These are phyloP conservation scores for Achlya hypogyna DNA, from an alignment of 352 stramenopile species.

Conservation along the genomic window DNA sequence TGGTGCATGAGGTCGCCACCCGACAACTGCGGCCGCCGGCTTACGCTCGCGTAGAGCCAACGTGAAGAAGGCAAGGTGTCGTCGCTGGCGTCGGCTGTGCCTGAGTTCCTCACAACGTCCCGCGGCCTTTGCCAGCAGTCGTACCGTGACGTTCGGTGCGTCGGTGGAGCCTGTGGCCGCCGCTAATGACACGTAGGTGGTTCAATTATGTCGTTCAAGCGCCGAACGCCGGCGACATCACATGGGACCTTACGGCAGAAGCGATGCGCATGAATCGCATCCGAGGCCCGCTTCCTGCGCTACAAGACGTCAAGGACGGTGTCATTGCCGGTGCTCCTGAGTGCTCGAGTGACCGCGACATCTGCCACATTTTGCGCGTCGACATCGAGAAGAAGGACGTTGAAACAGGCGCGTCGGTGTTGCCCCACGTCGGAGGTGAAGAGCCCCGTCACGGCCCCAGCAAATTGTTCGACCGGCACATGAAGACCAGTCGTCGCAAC, in stretches of 20 bases:
- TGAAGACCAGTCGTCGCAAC: conserved; percentile 14
- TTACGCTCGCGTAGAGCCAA: neutral
- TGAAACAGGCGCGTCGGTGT: neutral
- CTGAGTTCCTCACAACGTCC: neutral
- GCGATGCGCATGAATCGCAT: conserved; percentile 5
- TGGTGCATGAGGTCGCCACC: conserved; percentile 3
- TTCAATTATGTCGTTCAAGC: conserved; percentile 15
- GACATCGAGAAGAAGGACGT: neutral
- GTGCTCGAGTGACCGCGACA: neutral
- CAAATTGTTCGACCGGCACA: conserved; percentile 17
- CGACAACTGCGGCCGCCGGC: neutral
- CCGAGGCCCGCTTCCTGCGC: conserved; percentile 7
- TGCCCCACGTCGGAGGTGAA: neutral
- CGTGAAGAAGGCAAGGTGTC: conserved; percentile 16
- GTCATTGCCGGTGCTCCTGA: neutral
- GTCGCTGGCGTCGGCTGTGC: neutral
- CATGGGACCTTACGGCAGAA: neutral
- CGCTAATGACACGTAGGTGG: conserved; percentile 1
- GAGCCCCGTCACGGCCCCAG: neutral
- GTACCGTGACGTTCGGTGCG: conserved; percentile 6
- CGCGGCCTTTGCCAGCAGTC: conserved; percentile 8
- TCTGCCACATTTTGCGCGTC: neutral
- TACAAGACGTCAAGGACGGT: conserved; percentile 10
- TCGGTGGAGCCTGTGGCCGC: neutral
- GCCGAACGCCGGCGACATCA: neutral